Evolutionary conservation across 2,329 filamentous ascomycete species (phyloP).

Genomic region (Drechmeria coniospora): DNA sequence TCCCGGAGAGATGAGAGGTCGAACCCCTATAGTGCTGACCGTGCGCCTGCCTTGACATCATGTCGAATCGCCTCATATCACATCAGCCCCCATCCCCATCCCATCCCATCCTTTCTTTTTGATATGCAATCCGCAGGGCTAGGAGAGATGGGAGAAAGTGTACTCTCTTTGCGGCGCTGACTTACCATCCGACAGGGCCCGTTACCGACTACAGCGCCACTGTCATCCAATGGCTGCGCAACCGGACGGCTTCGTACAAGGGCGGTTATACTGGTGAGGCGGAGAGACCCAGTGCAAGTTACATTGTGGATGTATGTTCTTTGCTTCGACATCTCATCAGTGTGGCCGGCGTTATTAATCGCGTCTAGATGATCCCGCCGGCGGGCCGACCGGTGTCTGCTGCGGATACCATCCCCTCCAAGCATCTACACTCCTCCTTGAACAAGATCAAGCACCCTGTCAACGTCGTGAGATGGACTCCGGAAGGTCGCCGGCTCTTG

Average conservation of each 20-base stretch:
- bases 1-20: too few species aligned
- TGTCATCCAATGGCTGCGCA: constrained; percentile 79
- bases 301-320: constrained; percentile 64
- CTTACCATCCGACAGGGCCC: constrained; percentile 40
- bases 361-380: constrained; percentile 65
- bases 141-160: constrained; percentile 3
- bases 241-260: constrained; percentile 54
- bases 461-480: constrained; percentile 95
- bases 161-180: constrained; percentile 7
- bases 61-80: not conserved
- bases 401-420: constrained; percentile 81
- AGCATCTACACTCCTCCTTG: constrained; percentile 90
- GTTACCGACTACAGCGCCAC: constrained; percentile 90
- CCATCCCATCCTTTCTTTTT: too few species aligned
- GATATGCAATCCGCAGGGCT: constrained; percentile 1
- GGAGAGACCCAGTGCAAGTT: constrained; percentile 77
- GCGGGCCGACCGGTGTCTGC: constrained; percentile 57
- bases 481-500: constrained; percentile 78
- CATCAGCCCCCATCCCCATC: too few species aligned
- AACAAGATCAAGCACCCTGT: constrained; percentile 98
- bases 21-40: too few species aligned
- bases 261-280: constrained; percentile 56
- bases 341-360: not conserved
- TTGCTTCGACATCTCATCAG: constrained; percentile 6
- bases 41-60: not conserved